Percentiles rank a stretch among this genome's conserved stretches.
Evolutionary conservation across 768 basidiomycete species (phyloP).

Genomic region (Suillus discolor): DNA sequence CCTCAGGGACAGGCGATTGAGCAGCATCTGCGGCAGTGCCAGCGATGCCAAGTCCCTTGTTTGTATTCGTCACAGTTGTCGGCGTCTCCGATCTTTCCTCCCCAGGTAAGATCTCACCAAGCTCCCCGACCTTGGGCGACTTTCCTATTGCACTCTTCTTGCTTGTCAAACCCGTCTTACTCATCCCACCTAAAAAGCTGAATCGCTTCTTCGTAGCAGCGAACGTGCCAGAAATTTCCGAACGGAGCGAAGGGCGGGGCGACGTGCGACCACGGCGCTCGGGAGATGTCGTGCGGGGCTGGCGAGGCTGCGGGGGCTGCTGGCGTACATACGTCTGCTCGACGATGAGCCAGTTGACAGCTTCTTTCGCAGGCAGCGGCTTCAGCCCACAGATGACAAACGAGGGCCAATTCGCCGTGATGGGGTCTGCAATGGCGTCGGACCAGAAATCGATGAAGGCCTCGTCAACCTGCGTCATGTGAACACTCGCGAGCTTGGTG

Average conservation of each 20-base stretch:
- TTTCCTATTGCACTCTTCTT: slow-evolving; percentile 36
- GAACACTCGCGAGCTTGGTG: slow-evolving; percentile 40
- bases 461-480: slow-evolving; percentile 67
- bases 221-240: slow-evolving; percentile 48
- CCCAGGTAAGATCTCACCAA: slow-evolving; percentile 70
- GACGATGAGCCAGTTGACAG: slow-evolving; percentile 65
- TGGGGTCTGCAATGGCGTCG: slow-evolving; percentile 71
- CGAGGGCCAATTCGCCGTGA: slow-evolving; percentile 63
- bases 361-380: slow-evolving; percentile 24
- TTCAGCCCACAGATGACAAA: slow-evolving; percentile 76
- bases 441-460: slow-evolving; percentile 85
- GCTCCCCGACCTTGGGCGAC: slow-evolving; percentile 56
- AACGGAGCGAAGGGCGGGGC: slow-evolving; percentile 48
- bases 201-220: slow-evolving; percentile 61
- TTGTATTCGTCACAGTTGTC: slow-evolving; percentile 32
- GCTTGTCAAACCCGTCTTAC: slow-evolving; percentile 20
- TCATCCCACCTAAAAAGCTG: slow-evolving; percentile 52
- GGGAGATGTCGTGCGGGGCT: slow-evolving; percentile 26
- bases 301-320: slow-evolving; percentile 30
- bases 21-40: slow-evolving; percentile 20
- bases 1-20: slow-evolving; percentile 10
- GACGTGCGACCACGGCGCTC: slow-evolving; percentile 36
- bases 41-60: slow-evolving; percentile 21
- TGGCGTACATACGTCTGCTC: slow-evolving; percentile 59
- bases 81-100: slow-evolving; percentile 39